Evolutionary conservation across 106 monocot species (phyloP).

Genomic region (Allium fistulosum): DNA sequence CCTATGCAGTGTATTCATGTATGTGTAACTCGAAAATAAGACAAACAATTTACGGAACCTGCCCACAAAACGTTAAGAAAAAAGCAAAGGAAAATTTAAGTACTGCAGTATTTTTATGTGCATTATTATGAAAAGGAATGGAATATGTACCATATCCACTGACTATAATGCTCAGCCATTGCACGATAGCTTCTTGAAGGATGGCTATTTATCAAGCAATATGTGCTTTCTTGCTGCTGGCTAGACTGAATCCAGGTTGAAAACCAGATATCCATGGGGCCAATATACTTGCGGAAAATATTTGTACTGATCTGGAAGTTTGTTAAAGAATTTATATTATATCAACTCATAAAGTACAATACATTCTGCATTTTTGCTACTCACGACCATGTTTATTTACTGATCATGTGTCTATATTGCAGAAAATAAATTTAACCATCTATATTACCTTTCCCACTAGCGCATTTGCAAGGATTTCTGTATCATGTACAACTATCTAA

Average conservation of each 20-base stretch:
- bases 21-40: conserved; percentile 66
- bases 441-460: no score
- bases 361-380: no score
- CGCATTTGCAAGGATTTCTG: no score
- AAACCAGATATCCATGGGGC: conserved; percentile 70
- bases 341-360: no score
- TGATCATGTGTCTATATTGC: no score
- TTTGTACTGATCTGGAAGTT: conserved; percentile 43
- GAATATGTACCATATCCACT: conserved; percentile 76
- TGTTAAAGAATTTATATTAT: no score
- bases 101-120: background rate
- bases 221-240: conserved; percentile 6
- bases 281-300: conserved; percentile 72
- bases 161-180: conserved; percentile 79
- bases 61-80: conserved; percentile 1
- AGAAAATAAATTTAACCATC: no score
- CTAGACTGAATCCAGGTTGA: conserved; percentile 18
- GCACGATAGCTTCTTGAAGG: conserved; percentile 55
- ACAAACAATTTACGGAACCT: conserved; percentile 85
- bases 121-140: background rate
- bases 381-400: no score
- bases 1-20: conserved; percentile 47
- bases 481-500: no score
- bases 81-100: background rate
- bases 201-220: conserved; percentile 36